phyloP scores from a whole-genome alignment of 139 green algal species.

The Microglena sp. region DNA sequence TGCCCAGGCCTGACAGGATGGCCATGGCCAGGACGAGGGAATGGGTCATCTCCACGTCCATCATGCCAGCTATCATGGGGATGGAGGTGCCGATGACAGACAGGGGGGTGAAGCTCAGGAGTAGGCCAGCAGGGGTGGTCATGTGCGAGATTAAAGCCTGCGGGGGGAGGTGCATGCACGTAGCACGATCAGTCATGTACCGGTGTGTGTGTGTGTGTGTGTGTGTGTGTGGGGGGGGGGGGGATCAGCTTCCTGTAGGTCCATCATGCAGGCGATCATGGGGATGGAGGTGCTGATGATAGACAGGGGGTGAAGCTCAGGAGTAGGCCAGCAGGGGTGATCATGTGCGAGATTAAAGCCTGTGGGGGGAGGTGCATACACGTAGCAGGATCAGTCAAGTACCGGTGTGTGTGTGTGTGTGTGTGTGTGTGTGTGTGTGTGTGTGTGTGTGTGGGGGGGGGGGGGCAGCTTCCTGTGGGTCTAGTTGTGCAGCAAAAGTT shows the following conservation, averaged over 20 bases:
- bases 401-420: too few relatives aligned
- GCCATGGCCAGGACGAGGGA: slow-evolving; percentile 10
- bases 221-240: too few relatives aligned
- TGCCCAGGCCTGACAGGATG: slow-evolving; percentile 23
- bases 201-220: too few relatives aligned
- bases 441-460: too few relatives aligned
- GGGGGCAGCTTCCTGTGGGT: neutral
- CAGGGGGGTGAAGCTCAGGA: slow-evolving; percentile 21
- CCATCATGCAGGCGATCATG: slow-evolving; percentile 3
- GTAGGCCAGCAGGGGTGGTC: slow-evolving; percentile 19
- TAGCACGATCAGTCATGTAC: too few relatives aligned
- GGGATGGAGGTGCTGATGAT: slow-evolving; percentile 19
- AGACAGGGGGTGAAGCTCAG: slow-evolving; percentile 18
- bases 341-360: slow-evolving; percentile 19
- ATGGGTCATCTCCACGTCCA: neutral
- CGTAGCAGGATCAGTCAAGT: too few relatives aligned
- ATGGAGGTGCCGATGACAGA: slow-evolving; percentile 17
- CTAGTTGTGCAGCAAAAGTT: too few relatives aligned
- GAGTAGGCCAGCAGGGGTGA: slow-evolving; percentile 20
- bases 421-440: too few relatives aligned
- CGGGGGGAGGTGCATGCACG: too few relatives aligned
- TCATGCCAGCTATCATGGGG: slow-evolving; percentile 12
- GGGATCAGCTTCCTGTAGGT: neutral
- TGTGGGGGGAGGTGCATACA: too few relatives aligned
- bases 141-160: slow-evolving; percentile 21